These are phyloP conservation scores for Skeletonema potamos DNA, from an alignment of 108 stramenopile species.

Conservation along the genomic window DNA sequence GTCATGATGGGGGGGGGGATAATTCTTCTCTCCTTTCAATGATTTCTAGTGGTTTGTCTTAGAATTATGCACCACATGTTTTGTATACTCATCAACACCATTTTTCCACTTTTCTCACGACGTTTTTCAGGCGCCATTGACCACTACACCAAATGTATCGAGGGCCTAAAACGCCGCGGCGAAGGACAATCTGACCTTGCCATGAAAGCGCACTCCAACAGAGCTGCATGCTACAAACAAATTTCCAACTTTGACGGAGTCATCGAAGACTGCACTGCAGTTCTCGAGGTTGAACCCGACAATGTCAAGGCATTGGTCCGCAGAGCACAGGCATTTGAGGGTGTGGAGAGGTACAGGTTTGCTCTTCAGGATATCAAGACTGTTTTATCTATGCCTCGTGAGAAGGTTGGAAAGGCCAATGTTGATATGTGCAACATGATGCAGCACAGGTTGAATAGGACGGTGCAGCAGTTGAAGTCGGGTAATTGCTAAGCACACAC, in stretches of 20 bases:
- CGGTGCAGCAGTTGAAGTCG: constrained; percentile 86
- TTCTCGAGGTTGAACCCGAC: constrained; percentile 94
- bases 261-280: constrained; percentile 94
- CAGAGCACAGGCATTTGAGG: constrained; percentile 98
- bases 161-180: constrained; percentile 70
- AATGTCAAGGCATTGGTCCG: constrained; percentile 98
- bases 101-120: not conserved
- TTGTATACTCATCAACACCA: not conserved
- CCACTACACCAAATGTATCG: constrained; percentile 94
- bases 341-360: constrained; percentile 93
- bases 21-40: not conserved
- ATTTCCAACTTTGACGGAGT: constrained; percentile 98
- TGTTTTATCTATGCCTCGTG: constrained; percentile 88
- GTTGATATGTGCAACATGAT: constrained; percentile 90
- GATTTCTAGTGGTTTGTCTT: not conserved
- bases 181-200: constrained; percentile 74
- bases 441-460: constrained; percentile 95
- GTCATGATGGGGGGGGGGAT: not conserved
- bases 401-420: constrained; percentile 92
- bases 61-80: not conserved
- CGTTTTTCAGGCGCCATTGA: constrained; percentile 87
- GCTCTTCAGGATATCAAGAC: constrained; percentile 97
- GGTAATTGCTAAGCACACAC: constrained; percentile 21
- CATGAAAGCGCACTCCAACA: constrained; percentile 95
- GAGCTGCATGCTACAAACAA: constrained; percentile 99